These are phyloP conservation scores for Bruguiera sexangula DNA, from an alignment of 345 rosid genomes.

Conservation along the genomic window DNA sequence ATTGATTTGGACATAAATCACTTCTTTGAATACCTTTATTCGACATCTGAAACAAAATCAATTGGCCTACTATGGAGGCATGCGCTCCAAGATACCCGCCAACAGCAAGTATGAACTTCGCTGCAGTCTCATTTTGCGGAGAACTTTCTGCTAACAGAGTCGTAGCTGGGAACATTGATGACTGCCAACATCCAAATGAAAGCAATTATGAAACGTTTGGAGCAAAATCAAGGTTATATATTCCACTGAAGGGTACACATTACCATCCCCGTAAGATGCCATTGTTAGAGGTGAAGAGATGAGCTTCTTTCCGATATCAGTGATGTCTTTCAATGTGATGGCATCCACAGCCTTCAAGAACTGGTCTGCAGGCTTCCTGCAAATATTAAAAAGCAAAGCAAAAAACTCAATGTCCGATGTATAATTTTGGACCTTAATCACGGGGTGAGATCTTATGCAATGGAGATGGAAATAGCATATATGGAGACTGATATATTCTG, in stretches of 20 bases:
- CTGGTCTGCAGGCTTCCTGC: slow-evolving; percentile 74
- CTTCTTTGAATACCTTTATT: neutral
- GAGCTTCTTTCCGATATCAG: slow-evolving; percentile 46
- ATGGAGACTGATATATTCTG: too few species aligned
- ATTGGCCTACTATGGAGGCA: neutral
- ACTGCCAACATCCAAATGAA: slow-evolving; percentile 38
- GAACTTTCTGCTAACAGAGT: slow-evolving; percentile 56
- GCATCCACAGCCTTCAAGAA: slow-evolving; percentile 63
- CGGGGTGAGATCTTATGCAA: too few species aligned
- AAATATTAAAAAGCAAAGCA: neutral
- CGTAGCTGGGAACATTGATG: slow-evolving; percentile 61
- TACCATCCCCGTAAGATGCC: slow-evolving; percentile 92
- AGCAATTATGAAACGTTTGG: neutral
- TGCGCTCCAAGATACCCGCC: neutral
- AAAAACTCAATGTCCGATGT: too few species aligned
- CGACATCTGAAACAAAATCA: neutral
- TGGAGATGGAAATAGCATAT: too few species aligned
- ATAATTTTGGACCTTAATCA: too few species aligned
- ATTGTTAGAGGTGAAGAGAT: slow-evolving; percentile 82
- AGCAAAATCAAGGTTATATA: neutral
- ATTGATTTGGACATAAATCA: neutral
- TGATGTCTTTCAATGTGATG: slow-evolving; percentile 59
- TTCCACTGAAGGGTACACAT: neutral
- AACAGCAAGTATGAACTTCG: neutral
- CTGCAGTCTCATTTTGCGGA: slow-evolving; percentile 3